Percentiles rank a stretch among this genome's conserved stretches.
phyloP scores from a whole-genome alignment of 805 yeast genomes.

The Helenozyma rhizophorensis region DNA sequence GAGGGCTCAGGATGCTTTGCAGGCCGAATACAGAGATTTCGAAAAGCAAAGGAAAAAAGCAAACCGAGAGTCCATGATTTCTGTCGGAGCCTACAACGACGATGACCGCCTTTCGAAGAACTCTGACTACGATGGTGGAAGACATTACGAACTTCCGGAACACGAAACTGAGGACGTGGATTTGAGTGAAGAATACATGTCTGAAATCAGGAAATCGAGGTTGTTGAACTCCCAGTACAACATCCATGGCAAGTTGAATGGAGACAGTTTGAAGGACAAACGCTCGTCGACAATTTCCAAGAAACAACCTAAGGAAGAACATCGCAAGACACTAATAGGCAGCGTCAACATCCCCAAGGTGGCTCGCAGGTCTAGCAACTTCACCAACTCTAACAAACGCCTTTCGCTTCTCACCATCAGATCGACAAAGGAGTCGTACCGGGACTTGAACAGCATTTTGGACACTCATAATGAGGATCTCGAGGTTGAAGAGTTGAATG shows the following conservation, averaged over 20 bases:
- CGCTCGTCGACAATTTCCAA: conserved; percentile 3
- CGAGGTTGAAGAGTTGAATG: conserved; percentile 17
- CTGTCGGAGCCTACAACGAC: conserved; percentile 22
- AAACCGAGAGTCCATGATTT: conserved; percentile 33
- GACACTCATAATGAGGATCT: conserved; percentile 21
- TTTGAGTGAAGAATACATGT: conserved; percentile 41
- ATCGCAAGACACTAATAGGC: conserved; percentile 49
- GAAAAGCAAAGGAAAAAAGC: conserved; percentile 12
- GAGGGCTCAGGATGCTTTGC: conserved; percentile 40
- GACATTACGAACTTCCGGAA: conserved; percentile 32
- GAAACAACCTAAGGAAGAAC: conserved; percentile 10
- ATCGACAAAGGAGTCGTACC: conserved; percentile 62
- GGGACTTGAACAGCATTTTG: conserved; percentile 46
- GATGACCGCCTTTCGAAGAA: conserved; percentile 16
- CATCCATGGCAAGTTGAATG: conserved; percentile 12
- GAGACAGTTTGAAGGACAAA: conserved; percentile 4
- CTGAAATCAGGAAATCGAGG: conserved; percentile 42
- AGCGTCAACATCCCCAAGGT: conserved; percentile 68
- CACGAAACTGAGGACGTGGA: conserved; percentile 31
- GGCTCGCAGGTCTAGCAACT: conserved; percentile 61
- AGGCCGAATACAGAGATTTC: conserved; percentile 27
- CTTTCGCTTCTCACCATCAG: conserved; percentile 68
- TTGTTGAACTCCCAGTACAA: conserved; percentile 41
- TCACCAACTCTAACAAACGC: conserved; percentile 60
- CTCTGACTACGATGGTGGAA: conserved; percentile 8